Evolutionary conservation across 208 protist genomes (phyloP), one percentile per base, ranked within the genome.

Genomic region (Leishmania gerbilli): DNA sequence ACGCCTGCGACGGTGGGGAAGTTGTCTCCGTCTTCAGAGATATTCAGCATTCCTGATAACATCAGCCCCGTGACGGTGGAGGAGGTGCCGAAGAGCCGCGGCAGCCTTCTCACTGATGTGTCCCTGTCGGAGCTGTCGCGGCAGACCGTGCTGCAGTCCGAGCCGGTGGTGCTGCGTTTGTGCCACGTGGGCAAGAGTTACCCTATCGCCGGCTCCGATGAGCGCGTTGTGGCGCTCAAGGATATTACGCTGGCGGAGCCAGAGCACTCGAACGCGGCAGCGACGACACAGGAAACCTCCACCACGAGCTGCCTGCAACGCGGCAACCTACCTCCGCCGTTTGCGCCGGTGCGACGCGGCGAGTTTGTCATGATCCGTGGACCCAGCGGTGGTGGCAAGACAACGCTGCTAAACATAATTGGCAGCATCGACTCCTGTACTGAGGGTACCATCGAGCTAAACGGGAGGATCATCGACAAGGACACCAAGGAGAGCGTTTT

Each of bases 331-430:
- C 68, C 77, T 0, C 80, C 74, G 15, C 80, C 80, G 1, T 98
- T 98, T 65, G 87, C 79, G 3, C 90, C 95, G 3, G 78, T 98
- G 24, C 89, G 87, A 8, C 98, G 94, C 69, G 98, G 98, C 13
- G 98, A 99, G 84, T 99, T 99, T 82, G 84, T 99, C 17, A 99
- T 99, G 97, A 97, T 99, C 53, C 94, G 97, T 56, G 98, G 98
- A 9, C 98, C 98, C n/a, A 98, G 93, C 45, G 98, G 98, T 58
- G 98, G 98, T 45, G 98, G 98, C 65, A 99, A 99, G 87, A 99
- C 98, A 71, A 99, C 95, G 31, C 85, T 99, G 79, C 82, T 99
- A 15, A 99, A 99, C 90, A 93, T 99, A 60, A 92, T 99, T 47
- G 97, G 97, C 80, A 98, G 93, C 40, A 96, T 99, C 40, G 97